phyloP scores from a whole-genome alignment of 495 filamentous ascomycete genomes.

The Penicillium cinerascens region DNA sequence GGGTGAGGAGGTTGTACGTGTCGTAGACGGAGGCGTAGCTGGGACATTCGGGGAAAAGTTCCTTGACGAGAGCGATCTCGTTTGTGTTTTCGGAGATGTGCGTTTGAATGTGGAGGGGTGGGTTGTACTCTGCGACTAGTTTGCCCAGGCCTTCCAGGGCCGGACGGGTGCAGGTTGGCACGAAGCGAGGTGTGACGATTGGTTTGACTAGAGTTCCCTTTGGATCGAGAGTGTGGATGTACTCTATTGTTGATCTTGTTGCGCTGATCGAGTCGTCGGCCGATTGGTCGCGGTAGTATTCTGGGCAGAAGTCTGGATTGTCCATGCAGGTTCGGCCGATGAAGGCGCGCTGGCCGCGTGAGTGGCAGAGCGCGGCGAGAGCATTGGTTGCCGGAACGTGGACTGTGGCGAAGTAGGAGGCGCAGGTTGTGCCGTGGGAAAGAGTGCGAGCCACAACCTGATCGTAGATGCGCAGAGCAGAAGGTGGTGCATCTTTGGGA shows the following conservation, averaged over 20 bases:
- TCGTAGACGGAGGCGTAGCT: conserved; percentile 83
- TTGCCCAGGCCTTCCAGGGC: conserved; percentile 60
- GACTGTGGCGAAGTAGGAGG: conserved; percentile 88
- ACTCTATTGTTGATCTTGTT: conserved; percentile 59
- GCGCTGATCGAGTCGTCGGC: conserved; percentile 52
- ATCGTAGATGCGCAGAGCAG: conserved; percentile 61
- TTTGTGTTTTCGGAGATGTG: conserved; percentile 82
- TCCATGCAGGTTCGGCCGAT: conserved; percentile 94
- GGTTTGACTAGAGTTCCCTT: conserved; percentile 58
- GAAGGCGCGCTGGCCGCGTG: conserved; percentile 79
- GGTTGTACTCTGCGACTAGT: conserved; percentile 54
- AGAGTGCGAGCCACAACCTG: conserved; percentile 75
- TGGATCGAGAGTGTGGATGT: conserved; percentile 68
- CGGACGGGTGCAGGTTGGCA: conserved; percentile 63
- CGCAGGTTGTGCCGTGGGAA: conserved; percentile 83
- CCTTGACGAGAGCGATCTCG: conserved; percentile 66
- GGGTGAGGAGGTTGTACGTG: conserved; percentile 59
- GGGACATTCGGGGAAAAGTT: conserved; percentile 61
- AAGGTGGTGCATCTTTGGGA: conserved; percentile 30
- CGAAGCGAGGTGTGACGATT: conserved; percentile 89
- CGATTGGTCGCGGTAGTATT: conserved; percentile 69
- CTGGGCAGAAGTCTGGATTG: conserved; percentile 55
- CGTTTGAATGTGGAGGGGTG: conserved; percentile 72
- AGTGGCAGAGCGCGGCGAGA: conserved; percentile 74
- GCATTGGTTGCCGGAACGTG: conserved; percentile 81